Evolutionary conservation across 1,284 basidiomycete species (phyloP).

Genomic region (Ganoderma lucidum): DNA sequence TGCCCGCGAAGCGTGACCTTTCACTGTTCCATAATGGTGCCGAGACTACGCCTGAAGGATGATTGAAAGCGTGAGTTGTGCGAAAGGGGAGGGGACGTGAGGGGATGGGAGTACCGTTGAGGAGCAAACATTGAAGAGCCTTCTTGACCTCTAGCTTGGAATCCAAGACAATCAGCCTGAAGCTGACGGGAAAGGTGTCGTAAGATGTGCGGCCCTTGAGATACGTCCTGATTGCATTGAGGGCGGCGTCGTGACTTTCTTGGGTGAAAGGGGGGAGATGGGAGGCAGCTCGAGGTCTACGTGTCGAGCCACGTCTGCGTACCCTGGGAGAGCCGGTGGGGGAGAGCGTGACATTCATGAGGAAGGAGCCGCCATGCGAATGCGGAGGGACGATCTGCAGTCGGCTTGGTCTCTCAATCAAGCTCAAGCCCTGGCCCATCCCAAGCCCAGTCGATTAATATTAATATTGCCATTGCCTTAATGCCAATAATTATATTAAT

Average conservation of each 20-base stretch:
- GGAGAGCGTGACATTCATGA: constrained; percentile 51
- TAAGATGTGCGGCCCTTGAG: constrained; percentile 89
- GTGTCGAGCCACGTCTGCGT: constrained; percentile 51
- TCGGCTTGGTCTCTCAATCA: neutral
- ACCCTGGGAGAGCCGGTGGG: constrained; percentile 47
- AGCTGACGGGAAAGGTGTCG: constrained; percentile 96
- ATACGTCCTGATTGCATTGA: constrained; percentile 83
- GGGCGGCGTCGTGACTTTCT: constrained; percentile 77
- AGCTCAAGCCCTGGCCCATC: no score
- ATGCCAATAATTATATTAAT: no score
- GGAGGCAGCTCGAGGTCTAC: constrained; percentile 62
- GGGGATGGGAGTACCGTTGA: constrained; percentile 70
- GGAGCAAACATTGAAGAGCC: constrained; percentile 87
- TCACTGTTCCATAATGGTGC: constrained; percentile 99
- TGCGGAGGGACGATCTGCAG: constrained; percentile 29
- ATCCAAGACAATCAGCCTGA: constrained; percentile 96
- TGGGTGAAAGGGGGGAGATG: constrained; percentile 65
- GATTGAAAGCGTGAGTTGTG: constrained; percentile 11
- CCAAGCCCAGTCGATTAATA: neutral
- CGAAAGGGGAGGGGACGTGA: constrained; percentile 10
- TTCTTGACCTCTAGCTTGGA: constrained; percentile 94
- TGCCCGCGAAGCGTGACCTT: constrained; percentile 89
- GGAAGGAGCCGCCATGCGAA: constrained; percentile 35
- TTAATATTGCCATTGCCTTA: no score
- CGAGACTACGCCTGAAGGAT: constrained; percentile 86